These are phyloP conservation scores for Phallus indusiatus DNA, from an alignment of 768 basidiomycete species.

Conservation along the genomic window DNA sequence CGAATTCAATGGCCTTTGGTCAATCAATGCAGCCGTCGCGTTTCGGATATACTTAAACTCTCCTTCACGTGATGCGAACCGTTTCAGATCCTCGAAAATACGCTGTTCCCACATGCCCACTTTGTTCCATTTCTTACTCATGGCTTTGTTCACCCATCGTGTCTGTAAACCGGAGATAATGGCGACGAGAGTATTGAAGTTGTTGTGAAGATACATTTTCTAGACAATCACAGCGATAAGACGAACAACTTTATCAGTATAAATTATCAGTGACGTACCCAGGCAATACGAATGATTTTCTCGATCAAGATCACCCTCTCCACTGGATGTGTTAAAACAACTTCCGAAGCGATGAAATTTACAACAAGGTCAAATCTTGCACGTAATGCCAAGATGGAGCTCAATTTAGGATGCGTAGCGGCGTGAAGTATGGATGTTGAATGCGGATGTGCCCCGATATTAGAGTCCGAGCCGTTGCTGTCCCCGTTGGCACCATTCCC, in stretches of 20 bases:
- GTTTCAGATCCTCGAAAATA: slow-evolving; percentile 62
- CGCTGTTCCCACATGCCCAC: slow-evolving; percentile 63
- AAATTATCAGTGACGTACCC: slow-evolving; percentile 38
- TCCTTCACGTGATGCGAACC: slow-evolving; percentile 50
- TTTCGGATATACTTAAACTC: slow-evolving; percentile 72
- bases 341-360: slow-evolving; percentile 72
- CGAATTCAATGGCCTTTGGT: slow-evolving; percentile 51
- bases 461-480: slow-evolving; percentile 32
- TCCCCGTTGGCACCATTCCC: background rate
- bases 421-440: too few relatives aligned
- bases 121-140: slow-evolving; percentile 58
- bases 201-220: slow-evolving; percentile 75
- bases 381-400: slow-evolving; percentile 62
- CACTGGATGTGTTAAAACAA: slow-evolving; percentile 60
- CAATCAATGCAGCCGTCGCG: slow-evolving; percentile 52
- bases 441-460: too few relatives aligned
- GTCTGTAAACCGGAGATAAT: slow-evolving; percentile 69
- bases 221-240: slow-evolving; percentile 21
- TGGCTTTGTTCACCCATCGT: slow-evolving; percentile 56
- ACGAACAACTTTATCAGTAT: background rate
- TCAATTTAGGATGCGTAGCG: slow-evolving; percentile 50
- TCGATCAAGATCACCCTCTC: slow-evolving; percentile 56
- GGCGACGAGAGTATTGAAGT: slow-evolving; percentile 71
- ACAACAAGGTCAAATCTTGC: slow-evolving; percentile 80
- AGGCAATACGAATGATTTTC: slow-evolving; percentile 82